phyloP scores from a whole-genome alignment of 805 yeast genomes.

The Kodamaea kaohsiungensis region DNA sequence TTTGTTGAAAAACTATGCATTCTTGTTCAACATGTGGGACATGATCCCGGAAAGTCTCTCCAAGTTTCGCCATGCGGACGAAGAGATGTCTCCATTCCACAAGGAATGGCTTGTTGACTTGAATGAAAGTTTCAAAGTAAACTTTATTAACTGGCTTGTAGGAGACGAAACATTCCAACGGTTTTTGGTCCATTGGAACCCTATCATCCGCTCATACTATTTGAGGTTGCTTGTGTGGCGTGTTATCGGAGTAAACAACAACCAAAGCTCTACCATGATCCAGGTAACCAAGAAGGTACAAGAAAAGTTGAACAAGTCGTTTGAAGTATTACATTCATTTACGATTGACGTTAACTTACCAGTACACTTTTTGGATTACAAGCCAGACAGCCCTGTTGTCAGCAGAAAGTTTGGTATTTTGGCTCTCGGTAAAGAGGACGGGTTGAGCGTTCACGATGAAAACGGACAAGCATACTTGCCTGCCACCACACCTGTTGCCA shows the following conservation, averaged over 20 bases:
- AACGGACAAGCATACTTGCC: constrained; percentile 12
- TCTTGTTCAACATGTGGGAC: constrained; percentile 76
- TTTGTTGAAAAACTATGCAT: constrained; percentile 62
- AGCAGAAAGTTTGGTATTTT: constrained; percentile 51
- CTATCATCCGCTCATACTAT: constrained; percentile 71
- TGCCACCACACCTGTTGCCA: constrained; percentile 16
- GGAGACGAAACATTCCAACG: constrained; percentile 51
- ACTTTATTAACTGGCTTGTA: constrained; percentile 56
- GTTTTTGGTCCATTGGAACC: constrained; percentile 77
- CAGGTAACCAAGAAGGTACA: constrained; percentile 32
- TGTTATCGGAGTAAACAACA: constrained; percentile 45
- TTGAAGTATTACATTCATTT: constrained; percentile 26
- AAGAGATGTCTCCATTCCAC: background rate
- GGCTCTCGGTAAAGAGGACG: constrained; percentile 31
- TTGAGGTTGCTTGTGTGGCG: constrained; percentile 70
- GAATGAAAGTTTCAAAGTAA: constrained; percentile 46
- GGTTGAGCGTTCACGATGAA: constrained; percentile 10
- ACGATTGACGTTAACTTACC: constrained; percentile 15
- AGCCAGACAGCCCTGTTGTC: constrained; percentile 43
- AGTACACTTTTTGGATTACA: constrained; percentile 21
- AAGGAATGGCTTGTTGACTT: constrained; percentile 41
- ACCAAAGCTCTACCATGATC: constrained; percentile 34
- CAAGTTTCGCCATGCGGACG: constrained; percentile 3
- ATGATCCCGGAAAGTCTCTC: constrained; percentile 48
- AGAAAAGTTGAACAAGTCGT: constrained; percentile 30